phyloP scores from a whole-genome alignment of 2,329 filamentous ascomycete genomes.

The Emergomyces pasteurianus region DNA sequence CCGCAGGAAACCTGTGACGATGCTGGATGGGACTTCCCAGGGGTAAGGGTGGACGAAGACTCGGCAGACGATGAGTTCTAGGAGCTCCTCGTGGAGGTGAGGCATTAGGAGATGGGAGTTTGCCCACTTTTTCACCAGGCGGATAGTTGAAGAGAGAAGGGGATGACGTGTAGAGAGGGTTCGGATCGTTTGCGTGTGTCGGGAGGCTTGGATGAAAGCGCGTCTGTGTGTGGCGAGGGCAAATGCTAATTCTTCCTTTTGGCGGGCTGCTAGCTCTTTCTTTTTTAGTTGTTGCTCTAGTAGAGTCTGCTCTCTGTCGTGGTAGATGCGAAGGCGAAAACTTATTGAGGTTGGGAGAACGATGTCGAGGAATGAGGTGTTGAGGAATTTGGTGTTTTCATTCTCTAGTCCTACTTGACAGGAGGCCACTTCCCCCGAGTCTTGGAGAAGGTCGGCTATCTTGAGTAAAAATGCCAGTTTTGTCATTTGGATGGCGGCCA shows the following conservation, averaged over 20 bases:
- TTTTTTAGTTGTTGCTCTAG: constrained; percentile 69
- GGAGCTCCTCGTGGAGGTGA: constrained; percentile 66
- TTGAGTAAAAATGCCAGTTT: constrained; percentile 78
- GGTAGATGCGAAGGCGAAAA: constrained; percentile 79
- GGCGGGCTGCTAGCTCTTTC: constrained; percentile 52
- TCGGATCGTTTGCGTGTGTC: constrained; percentile 70
- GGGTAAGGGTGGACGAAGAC: constrained; percentile 73
- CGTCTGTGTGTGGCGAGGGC: constrained; percentile 61
- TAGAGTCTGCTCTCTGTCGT: constrained; percentile 73
- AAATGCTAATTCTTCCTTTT: constrained; percentile 56
- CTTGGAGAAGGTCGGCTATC: constrained; percentile 60
- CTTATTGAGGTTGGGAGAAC: constrained; percentile 57
- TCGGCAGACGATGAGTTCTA: constrained; percentile 70
- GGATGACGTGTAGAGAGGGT: constrained; percentile 71
- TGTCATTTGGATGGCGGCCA: constrained; percentile 81
- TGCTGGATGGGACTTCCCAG: constrained; percentile 64
- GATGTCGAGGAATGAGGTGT: constrained; percentile 73
- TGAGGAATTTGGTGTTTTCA: constrained; percentile 53
- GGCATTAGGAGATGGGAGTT: constrained; percentile 63
- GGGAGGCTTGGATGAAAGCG: constrained; percentile 57
- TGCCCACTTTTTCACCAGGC: constrained; percentile 85
- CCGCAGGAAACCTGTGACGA: constrained; percentile 68
- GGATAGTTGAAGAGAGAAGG: constrained; percentile 67
- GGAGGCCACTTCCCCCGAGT: constrained; percentile 47
- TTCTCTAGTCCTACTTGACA: constrained; percentile 75